phyloP scores from a whole-genome alignment of 768 basidiomycete genomes.

The Hygrocybe punicea region DNA sequence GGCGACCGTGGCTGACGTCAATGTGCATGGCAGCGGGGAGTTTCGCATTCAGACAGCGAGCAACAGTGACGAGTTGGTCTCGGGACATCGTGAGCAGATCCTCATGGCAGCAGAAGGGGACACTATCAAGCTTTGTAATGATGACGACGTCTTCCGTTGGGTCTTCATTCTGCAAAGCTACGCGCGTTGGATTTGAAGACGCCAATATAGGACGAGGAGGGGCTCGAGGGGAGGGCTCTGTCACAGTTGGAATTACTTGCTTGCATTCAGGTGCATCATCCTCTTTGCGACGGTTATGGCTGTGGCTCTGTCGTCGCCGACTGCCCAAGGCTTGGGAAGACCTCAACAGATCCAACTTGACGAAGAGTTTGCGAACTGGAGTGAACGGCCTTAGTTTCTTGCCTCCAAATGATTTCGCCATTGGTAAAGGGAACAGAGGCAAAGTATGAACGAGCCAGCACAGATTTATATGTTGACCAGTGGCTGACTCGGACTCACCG shows the following conservation, averaged over 20 bases:
- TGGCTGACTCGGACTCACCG: too few species aligned
- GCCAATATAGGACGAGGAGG: conserved; percentile 7
- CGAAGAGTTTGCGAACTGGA: conserved; percentile 42
- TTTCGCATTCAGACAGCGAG: conserved; percentile 50
- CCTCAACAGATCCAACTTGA: conserved; percentile 37
- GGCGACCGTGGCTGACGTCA: conserved; percentile 35
- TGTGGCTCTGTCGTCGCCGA: conserved; percentile 12
- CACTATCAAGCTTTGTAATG: conserved; percentile 54
- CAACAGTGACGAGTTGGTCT: conserved; percentile 50
- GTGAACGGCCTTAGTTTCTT: conserved; percentile 21
- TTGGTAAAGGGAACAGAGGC: too few species aligned
- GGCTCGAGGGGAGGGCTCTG: conserved; percentile 2
- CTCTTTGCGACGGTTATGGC: conserved; percentile 27
- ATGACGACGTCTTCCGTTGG: conserved; percentile 53
- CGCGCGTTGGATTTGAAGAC: conserved; percentile 27
- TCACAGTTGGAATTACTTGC: background rate
- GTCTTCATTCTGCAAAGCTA: conserved; percentile 62
- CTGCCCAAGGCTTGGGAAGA: conserved; percentile 8
- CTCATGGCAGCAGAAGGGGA: conserved; percentile 73
- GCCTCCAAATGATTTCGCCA: background rate
- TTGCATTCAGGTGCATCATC: conserved; percentile 1
- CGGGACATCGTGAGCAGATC: conserved; percentile 66
- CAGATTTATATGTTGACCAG: too few species aligned
- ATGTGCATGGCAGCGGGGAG: conserved; percentile 55
- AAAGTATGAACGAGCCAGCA: too few species aligned